Conservation (phyloP, 805 yeast species). For the Candida pseudofarinosa region DNA sequence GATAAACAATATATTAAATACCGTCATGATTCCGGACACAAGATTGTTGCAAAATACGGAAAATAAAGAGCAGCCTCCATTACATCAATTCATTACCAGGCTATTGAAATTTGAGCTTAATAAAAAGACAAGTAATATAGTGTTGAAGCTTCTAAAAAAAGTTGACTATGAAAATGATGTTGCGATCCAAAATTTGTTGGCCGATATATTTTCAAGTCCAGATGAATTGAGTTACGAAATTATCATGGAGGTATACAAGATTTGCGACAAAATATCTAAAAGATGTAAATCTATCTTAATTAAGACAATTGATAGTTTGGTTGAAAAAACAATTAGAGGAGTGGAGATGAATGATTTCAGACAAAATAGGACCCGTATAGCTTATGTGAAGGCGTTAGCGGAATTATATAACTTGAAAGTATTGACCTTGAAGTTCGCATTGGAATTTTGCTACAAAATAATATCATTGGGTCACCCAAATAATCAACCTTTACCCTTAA, state of each 20-base stretch:
- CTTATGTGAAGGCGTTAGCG: slow-evolving; percentile 58
- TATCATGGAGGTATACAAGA: slow-evolving; percentile 44
- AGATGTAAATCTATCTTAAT: slow-evolving; percentile 39
- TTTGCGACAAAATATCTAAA: slow-evolving; percentile 30
- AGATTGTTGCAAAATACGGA: slow-evolving; percentile 21
- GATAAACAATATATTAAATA: slow-evolving; percentile 50
- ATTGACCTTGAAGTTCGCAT: slow-evolving; percentile 42
- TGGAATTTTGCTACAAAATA: slow-evolving; percentile 52
- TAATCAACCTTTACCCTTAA: slow-evolving; percentile 51
- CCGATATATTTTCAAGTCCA: slow-evolving; percentile 51
- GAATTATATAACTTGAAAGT: slow-evolving; percentile 50
- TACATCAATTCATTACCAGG: slow-evolving; percentile 31
- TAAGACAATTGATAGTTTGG: slow-evolving; percentile 52
- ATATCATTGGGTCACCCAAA: slow-evolving; percentile 63
- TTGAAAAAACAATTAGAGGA: slow-evolving; percentile 64
- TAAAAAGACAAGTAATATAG: slow-evolving; percentile 18
- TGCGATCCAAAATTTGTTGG: slow-evolving; percentile 27
- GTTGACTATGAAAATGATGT: slow-evolving; percentile 45
- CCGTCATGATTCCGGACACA: slow-evolving; percentile 53
- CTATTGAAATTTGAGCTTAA: slow-evolving; percentile 52
- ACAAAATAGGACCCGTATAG: slow-evolving; percentile 54
- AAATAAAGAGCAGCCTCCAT: slow-evolving; percentile 19
- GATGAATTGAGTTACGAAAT: slow-evolving; percentile 59
- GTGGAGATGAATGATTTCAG: slow-evolving; percentile 62
- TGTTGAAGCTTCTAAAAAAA: slow-evolving; percentile 29